Evolutionary conservation across 768 basidiomycete genomes (phyloP), one percentile per base, ranked within the genome.

Genomic region (Psilocybe tampanensis): DNA sequence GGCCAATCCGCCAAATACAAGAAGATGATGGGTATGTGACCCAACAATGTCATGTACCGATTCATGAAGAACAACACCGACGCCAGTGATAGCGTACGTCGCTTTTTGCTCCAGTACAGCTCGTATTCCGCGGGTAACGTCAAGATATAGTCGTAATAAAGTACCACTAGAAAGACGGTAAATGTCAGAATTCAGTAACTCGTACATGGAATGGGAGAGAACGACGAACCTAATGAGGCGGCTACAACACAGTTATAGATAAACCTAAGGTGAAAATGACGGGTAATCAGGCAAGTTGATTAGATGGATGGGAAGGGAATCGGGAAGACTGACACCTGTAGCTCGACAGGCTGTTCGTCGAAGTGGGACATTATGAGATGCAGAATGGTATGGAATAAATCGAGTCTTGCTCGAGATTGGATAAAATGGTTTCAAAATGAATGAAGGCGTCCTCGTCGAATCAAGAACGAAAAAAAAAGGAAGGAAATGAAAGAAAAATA

Each of bases 71-170:
- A 77, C 17, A 76, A 59, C 3, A 61, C 43, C 15, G 59, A 58
- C 0, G 63, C 64, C 66, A 67, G 66, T 29, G 66, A 66, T 4
- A 62, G 26, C n/a, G 58, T 17, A 21, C 39, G 26, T n/a, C 33
- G 26, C 21, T 52, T 36, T 54, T 62, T 44, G 15, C 22, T 55
- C 79, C 80, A 80, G 62, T 73, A 76, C 26, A 70, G 63, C 50
- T 68, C 64, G 9, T 76, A 56, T 54, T 81, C 80, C 22, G 43
- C 47, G 0, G 61, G 23, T 8, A 79, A 57, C 2, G 79, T 81
- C 39, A 80, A 64, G 21, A 69, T n/a, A 49, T 76, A 78, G 63
- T 80, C 79, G 45, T 79, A 76, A 24, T 67, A 60, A 2, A 71
- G 57, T 3, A 68, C 45, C 5, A 64, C 68, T 70, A 32, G 13